Base-by-base conservation (phyloP, 345 rosid species). In the Lagerstroemia speciosa region DNA sequence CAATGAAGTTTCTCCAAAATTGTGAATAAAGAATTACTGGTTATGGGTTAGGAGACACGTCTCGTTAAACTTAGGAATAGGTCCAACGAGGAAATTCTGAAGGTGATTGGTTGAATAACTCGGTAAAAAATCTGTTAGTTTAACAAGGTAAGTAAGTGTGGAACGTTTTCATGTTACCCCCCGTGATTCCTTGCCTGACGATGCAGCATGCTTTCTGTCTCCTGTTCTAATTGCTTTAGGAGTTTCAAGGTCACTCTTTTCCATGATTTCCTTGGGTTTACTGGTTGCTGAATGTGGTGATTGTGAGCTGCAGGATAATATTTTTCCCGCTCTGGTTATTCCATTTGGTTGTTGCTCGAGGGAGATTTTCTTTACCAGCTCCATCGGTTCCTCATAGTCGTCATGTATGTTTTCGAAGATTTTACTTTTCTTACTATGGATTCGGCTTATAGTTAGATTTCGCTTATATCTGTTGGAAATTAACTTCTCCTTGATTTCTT, bases 331-430 rank as follows among this genome's bases (percentile, higher is more conserved):
- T 94, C 52, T 94, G 99, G 99, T 68, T 80, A 71, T 94, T 94
- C 77, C 99, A 94, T 80, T 96, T 85, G 64, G 89, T 94, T 82
- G 85, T 87, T 80, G 89, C 98, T 8, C 85, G 99, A 66, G 98
- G 99, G 64, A 86, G 99, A 74, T 94, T 94, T 83, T 89, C 99
- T 8, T 79, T 94, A 67, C 99, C 99, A 69, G 99, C 99, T 76
- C 99, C 99, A 6, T 77, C 89, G 0, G 88, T 88, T 74, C 99
- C 99, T 45, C 92, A 79, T 71, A 94, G 80, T 81, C 97, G 98
- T 72, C 87, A 89, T 73, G 99, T 94, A 82, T 65, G 86, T 76
- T 52, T 27, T 70, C 52, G 27, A 15, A 60, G 71, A 52, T 61
- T 67, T 38, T 50, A 22, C 12, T 73, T 55, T 71, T 26, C 10